Percentiles rank a stretch among this genome's conserved stretches.
Evolutionary conservation across 2,329 filamentous ascomycete species (phyloP).

Genomic region (Septoria petroselini): DNA sequence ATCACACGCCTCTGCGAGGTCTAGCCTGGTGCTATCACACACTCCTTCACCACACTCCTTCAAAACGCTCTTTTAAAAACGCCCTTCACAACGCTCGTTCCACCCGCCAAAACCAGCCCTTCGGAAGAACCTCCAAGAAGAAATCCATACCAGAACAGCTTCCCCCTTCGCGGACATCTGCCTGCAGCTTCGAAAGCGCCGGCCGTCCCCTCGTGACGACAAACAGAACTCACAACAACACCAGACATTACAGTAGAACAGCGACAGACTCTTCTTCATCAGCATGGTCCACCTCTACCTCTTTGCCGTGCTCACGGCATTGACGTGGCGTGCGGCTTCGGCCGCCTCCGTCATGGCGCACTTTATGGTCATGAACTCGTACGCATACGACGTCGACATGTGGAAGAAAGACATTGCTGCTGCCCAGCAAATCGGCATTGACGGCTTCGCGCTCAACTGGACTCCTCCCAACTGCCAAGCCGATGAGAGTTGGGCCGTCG

Average conservation of each 20-base stretch:
- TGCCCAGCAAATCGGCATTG: conserved; percentile 38
- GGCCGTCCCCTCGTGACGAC: conserved; percentile 9
- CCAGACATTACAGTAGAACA: conserved; percentile 1
- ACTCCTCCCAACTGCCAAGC: conserved; percentile 38
- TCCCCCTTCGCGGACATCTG: conserved; percentile 8
- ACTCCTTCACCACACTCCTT: conserved; percentile 31
- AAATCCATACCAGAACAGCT: conserved; percentile 13
- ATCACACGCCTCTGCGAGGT: conserved; percentile 33
- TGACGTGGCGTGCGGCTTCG: conserved; percentile 29
- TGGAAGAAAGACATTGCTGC: conserved; percentile 38
- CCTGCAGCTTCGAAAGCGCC: conserved; percentile 22
- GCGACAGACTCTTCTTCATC: conserved; percentile 13
- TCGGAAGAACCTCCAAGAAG: conserved; percentile 16
- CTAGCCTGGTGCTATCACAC: conserved; percentile 31
- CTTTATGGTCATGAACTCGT: conserved; percentile 40
- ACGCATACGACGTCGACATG: conserved; percentile 36
- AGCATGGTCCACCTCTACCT: conserved; percentile 24
- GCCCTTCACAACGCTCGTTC: neutral
- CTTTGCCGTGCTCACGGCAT: conserved; percentile 26
- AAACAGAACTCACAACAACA: conserved; percentile 7
- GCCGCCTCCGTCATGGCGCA: conserved; percentile 38
- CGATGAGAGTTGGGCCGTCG: conserved; percentile 35
- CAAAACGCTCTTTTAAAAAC: neutral
- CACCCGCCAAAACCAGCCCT: too few species aligned
- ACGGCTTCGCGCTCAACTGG: conserved; percentile 42